Percentiles rank a stretch among this genome's conserved stretches.
These are phyloP conservation scores for Syzygium grande DNA, from an alignment of 345 rosid genomes.

Conservation along the genomic window DNA sequence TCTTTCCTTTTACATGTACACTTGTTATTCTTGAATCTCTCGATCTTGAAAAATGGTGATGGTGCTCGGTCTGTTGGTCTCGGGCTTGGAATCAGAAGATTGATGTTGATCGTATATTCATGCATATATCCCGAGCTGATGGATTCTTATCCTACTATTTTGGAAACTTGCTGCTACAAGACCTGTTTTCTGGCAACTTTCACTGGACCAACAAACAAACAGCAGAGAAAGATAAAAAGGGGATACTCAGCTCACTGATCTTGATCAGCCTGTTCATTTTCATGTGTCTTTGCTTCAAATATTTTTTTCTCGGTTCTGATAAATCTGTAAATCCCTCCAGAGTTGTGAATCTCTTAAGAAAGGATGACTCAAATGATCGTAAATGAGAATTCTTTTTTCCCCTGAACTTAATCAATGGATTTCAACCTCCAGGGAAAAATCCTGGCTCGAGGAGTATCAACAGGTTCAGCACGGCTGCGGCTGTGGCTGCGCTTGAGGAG, in stretches of 20 bases:
- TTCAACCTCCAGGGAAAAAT: not conserved
- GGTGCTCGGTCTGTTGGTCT: not conserved
- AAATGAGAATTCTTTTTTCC: not conserved
- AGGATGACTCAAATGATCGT: not conserved
- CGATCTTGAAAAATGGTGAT: not conserved
- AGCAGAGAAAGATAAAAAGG: not conserved
- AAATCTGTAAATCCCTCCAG: not conserved
- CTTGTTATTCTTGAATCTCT: not conserved
- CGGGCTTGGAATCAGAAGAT: not conserved
- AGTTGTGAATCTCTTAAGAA: not conserved
- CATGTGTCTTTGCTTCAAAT: not conserved
- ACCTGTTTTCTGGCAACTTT: not conserved
- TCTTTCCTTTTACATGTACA: not conserved
- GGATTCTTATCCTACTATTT: not conserved
- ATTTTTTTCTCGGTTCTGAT: not conserved
- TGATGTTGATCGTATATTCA: not conserved
- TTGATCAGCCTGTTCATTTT: not conserved
- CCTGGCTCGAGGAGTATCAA: not conserved
- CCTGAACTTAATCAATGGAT: not conserved
- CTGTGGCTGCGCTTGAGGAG: not conserved
- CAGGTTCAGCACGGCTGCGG: conserved; percentile 1
- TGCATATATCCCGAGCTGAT: not conserved
- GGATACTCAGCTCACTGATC: not conserved
- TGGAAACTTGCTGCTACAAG: not conserved
- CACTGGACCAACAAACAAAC: not conserved